Conservation (phyloP, 805 yeast species). For the Yamadazyma ubonensis region DNA sequence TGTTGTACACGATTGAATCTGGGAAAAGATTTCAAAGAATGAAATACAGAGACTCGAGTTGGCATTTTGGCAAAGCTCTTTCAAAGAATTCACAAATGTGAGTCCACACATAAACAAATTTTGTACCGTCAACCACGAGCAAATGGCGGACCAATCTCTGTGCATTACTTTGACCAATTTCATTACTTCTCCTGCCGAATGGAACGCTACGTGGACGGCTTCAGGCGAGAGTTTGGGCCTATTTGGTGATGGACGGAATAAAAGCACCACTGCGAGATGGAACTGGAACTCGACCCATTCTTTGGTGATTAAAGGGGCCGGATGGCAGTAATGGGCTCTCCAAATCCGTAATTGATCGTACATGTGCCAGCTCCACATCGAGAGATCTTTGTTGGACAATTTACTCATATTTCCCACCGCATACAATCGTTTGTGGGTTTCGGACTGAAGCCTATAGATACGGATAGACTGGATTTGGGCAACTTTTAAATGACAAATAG, state of each 20-base stretch:
- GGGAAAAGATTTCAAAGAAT: slow-evolving; percentile 12
- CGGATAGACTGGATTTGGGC: slow-evolving; percentile 14
- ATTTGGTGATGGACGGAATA: slow-evolving; percentile 17
- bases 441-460: slow-evolving; percentile 14
- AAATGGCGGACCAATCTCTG: slow-evolving; percentile 15
- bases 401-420: slow-evolving; percentile 5
- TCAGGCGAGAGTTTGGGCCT: slow-evolving; percentile 12
- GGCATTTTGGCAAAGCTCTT: slow-evolving; percentile 10
- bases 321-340: slow-evolving; percentile 10
- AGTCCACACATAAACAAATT: slow-evolving; percentile 18
- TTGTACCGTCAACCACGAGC: slow-evolving; percentile 16
- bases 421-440: slow-evolving; percentile 13
- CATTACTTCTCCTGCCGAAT: slow-evolving; percentile 18
- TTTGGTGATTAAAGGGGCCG: slow-evolving; percentile 14
- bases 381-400: slow-evolving; percentile 3
- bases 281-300: slow-evolving; percentile 17
- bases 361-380: slow-evolving; percentile 17
- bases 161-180: slow-evolving; percentile 15
- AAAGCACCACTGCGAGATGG: slow-evolving; percentile 14
- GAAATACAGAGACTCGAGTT: slow-evolving; percentile 12
- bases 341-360: slow-evolving; percentile 15
- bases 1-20: slow-evolving; percentile 15
- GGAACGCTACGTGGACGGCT: slow-evolving; percentile 15
- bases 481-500: slow-evolving; percentile 14
- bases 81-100: slow-evolving; percentile 15